phyloP scores from a whole-genome alignment of 768 basidiomycete species.

The Punctularia strigosozonata region DNA sequence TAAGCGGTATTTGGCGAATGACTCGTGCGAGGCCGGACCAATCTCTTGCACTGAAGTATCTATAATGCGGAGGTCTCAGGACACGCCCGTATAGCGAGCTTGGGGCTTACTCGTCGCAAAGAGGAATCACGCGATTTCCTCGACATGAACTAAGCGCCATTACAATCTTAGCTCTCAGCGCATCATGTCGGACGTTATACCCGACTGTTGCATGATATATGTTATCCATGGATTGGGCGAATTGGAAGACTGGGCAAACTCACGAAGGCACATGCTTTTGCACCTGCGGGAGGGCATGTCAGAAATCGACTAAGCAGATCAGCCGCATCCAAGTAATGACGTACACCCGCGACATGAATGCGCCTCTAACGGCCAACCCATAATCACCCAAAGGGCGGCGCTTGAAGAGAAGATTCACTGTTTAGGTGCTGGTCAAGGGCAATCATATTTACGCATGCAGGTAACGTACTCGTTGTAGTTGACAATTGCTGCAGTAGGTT shows the following conservation, averaged over 20 bases:
- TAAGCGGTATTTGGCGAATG: constrained; percentile 13
- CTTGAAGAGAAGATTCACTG: background rate
- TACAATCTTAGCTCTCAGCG: constrained; percentile 10
- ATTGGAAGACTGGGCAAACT: constrained; percentile 6
- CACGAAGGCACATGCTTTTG: constrained; percentile 34
- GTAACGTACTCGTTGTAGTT: constrained; percentile 1
- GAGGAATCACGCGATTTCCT: background rate
- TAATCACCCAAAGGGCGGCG: background rate
- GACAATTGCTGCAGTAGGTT: constrained; percentile 8
- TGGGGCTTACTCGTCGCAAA: constrained; percentile 2
- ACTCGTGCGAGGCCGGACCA: constrained; percentile 18
- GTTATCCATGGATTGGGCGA: background rate
- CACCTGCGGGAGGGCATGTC: constrained; percentile 23
- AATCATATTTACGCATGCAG: background rate
- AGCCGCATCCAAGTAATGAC: constrained; percentile 9
- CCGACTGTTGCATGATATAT: constrained; percentile 17
- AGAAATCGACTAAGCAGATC: background rate
- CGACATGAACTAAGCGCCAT: constrained; percentile 12
- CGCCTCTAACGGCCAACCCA: constrained; percentile 10
- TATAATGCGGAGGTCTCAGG: constrained; percentile 7
- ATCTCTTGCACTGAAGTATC: constrained; percentile 9
- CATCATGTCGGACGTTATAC: constrained; percentile 15
- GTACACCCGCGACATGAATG: constrained; percentile 39
- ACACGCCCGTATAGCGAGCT: background rate
- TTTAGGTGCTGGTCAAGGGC: background rate